Percentiles rank a stretch among this genome's conserved stretches.
Evolutionary conservation across 106 monocot genomes (phyloP).

Genomic region (Dendrobium huoshanense): DNA sequence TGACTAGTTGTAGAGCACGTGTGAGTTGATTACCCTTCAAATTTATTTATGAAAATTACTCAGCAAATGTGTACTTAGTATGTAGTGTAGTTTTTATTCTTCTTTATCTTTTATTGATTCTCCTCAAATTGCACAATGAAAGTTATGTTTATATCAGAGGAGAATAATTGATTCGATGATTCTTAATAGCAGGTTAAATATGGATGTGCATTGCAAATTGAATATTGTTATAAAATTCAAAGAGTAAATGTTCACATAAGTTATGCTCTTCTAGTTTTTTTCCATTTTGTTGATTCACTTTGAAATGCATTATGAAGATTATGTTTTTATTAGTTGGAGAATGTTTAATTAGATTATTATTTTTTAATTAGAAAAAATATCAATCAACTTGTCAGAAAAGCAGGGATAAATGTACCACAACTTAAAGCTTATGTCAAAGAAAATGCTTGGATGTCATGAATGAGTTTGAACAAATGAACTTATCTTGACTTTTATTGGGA

Average conservation of each 20-base stretch:
- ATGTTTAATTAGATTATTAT: neutral
- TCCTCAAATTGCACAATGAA: no score
- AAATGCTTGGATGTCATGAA: neutral
- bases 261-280: no score
- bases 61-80: neutral
- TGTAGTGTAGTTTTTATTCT: neutral
- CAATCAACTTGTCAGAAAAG: neutral
- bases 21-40: neutral
- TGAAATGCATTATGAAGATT: neutral
- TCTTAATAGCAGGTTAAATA: neutral
- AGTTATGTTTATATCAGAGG: no score
- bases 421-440: neutral
- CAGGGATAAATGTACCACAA: neutral
- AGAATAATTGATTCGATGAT: neutral
- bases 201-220: neutral
- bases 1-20: neutral
- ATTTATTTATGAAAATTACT: neutral
- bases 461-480: no score
- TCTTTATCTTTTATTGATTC: neutral
- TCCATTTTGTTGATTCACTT: no score
- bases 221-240: neutral
- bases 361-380: neutral
- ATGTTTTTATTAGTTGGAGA: neutral
- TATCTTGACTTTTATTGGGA: no score
- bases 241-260: no score